Conservation (phyloP, 2,329 filamentous ascomycete genomes). For the Zymoseptoria crescenta region DNA sequence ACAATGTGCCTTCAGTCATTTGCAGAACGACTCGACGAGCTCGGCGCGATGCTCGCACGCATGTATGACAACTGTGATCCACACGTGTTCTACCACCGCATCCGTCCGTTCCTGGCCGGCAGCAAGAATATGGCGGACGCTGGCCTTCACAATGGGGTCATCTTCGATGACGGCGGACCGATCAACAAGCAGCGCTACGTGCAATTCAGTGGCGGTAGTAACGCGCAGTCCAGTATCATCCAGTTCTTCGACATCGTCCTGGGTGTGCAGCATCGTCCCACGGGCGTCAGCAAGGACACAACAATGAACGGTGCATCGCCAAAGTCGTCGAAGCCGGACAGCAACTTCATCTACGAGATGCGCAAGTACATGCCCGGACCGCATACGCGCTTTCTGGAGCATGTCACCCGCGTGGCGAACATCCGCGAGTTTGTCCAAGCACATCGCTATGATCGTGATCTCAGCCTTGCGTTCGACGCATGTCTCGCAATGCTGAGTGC, state of each 20-base stretch:
- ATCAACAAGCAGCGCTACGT: constrained; percentile 52
- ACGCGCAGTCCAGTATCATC: constrained; percentile 92
- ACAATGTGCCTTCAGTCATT: constrained; percentile 70
- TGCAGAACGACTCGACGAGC: constrained; percentile 79
- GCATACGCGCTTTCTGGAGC: constrained; percentile 79
- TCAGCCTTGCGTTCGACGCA: constrained; percentile 80
- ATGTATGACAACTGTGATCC: constrained; percentile 97
- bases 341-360: constrained; percentile 95
- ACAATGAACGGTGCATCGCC: constrained; percentile 37
- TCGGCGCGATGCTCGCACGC: constrained; percentile 67
- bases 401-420: constrained; percentile 72
- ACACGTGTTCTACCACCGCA: constrained; percentile 88
- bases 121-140: constrained; percentile 98
- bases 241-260: constrained; percentile 95
- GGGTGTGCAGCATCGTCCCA: constrained; percentile 82
- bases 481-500: constrained; percentile 71
- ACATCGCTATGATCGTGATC: constrained; percentile 52
- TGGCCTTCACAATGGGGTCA: constrained; percentile 75
- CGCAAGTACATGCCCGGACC: constrained; percentile 91
- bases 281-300: constrained; percentile 56
- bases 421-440: constrained; percentile 73
- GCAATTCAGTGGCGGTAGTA: constrained; percentile 88
- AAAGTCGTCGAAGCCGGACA: constrained; percentile 37
- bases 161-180: constrained; percentile 68
- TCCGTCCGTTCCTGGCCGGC: constrained; percentile 90